phyloP scores from a whole-genome alignment of 805 yeast genomes.

The Saccharomycopsis selenospora region DNA sequence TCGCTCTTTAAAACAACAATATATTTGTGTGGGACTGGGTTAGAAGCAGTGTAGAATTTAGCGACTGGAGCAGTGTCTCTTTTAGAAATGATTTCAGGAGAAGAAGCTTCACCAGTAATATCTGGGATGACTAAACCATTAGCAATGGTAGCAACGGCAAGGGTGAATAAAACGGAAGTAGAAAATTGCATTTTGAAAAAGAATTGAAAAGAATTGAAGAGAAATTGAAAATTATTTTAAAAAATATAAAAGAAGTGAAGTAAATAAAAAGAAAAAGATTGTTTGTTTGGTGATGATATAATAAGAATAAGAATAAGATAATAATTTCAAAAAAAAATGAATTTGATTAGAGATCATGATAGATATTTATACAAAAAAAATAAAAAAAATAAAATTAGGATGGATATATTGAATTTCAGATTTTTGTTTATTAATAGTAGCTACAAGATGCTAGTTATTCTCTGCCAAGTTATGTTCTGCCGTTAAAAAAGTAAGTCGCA shows the following conservation, averaged over 20 bases:
- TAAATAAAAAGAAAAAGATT: not conserved
- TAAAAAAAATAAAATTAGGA: no score
- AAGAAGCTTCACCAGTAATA: not conserved
- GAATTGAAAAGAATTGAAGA: not conserved
- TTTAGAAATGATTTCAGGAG: not conserved
- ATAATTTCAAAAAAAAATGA: not conserved
- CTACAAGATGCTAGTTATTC: no score
- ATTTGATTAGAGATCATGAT: not conserved
- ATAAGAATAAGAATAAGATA: not conserved
- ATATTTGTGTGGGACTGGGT: conserved; percentile 62
- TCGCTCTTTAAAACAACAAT: conserved; percentile 76
- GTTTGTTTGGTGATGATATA: not conserved
- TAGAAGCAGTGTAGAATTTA: not conserved
- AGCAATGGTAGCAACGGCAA: conserved; percentile 35
- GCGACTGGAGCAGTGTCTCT: not conserved
- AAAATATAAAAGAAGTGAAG: not conserved
- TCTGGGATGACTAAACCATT: conserved; percentile 54
- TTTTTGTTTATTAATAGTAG: no score
- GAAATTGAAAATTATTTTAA: not conserved
- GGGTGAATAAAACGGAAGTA: conserved; percentile 26
- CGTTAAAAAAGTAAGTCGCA: no score
- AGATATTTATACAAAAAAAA: no score
- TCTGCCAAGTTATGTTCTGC: no score
- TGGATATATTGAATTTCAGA: no score
- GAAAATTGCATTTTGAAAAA: conserved; percentile 23